Conservation (phyloP, 2,329 filamentous ascomycete genomes). For the Colletotrichum sp. region DNA sequence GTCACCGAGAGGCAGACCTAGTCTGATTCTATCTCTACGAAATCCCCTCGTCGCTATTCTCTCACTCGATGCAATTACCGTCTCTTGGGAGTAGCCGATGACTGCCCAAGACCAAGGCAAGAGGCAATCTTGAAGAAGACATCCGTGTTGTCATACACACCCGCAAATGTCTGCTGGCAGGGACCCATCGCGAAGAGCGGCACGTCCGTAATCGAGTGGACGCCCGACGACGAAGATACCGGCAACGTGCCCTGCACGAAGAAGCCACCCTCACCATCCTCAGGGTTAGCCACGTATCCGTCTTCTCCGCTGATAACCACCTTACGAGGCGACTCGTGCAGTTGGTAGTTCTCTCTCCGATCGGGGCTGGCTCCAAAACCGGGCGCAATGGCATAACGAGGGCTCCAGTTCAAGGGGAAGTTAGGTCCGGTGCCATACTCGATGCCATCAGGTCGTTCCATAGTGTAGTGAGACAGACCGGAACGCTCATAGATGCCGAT, state of each 20-base stretch:
- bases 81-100: background rate
- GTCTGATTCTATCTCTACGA: background rate
- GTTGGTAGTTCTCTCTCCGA: slow-evolving; percentile 76
- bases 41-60: accelerated
- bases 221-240: slow-evolving; percentile 66
- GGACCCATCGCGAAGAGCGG: slow-evolving; percentile 80
- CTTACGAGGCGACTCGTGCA: slow-evolving; percentile 68
- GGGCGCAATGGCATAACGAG: slow-evolving; percentile 80
- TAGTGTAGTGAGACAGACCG: slow-evolving; percentile 77
- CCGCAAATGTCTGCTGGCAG: slow-evolving; percentile 77
- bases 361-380: slow-evolving; percentile 77
- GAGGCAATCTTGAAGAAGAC: slow-evolving; percentile 76
- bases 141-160: slow-evolving; percentile 73
- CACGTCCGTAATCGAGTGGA: slow-evolving; percentile 81
- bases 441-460: slow-evolving; percentile 58
- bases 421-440: slow-evolving; percentile 74
- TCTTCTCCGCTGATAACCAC: slow-evolving; percentile 56
- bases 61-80: background rate
- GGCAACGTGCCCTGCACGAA: slow-evolving; percentile 78
- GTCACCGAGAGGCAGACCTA: slow-evolving; percentile 9
- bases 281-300: slow-evolving; percentile 71
- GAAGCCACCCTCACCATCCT: slow-evolving; percentile 70
- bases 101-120: slow-evolving; percentile 62
- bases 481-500: slow-evolving; percentile 76
- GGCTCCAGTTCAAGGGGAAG: slow-evolving; percentile 86